Evolutionary conservation across 129 eudicot species (phyloP), one percentile per base, ranked within the genome.

Genomic region (Artemisia tridentata): DNA sequence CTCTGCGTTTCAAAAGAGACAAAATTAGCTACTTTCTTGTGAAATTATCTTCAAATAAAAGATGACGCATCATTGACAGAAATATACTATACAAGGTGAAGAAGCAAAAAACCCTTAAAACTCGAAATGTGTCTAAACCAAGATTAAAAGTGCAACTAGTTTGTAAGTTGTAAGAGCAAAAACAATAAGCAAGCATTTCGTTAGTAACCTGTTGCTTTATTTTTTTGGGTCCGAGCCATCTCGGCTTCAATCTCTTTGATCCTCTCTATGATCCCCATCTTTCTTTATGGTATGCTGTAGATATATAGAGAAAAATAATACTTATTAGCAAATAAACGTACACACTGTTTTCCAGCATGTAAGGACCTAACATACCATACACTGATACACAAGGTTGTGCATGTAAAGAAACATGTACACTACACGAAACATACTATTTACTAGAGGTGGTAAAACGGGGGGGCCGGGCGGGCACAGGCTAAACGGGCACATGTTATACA

Each of bases 121-220:
- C n/a, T n/a, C n/a, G n/a, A n/a, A n/a, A n/a, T n/a, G n/a, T n/a
- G n/a, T n/a, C n/a, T n/a, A n/a, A n/a, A n/a, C n/a, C n/a, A n/a
- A n/a, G n/a, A n/a, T n/a, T n/a, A n/a, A n/a, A n/a, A n/a, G n/a
- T n/a, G n/a, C n/a, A n/a, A n/a, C n/a, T n/a, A n/a, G n/a, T n/a
- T n/a, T n/a, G n/a, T n/a, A n/a, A n/a, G n/a, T n/a, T n/a, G n/a
- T 20, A 53, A 58, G 45, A 69, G 23, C 56, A 23, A 2, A 71
- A 77, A 63, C 67, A 46, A 51, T 73, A 67, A 17, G 63, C 21
- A 72, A 79, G 78, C 23, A 21, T 41, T n/a, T n/a, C n/a, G n/a
- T n/a, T n/a, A n/a, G n/a, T n/a, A 52, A 88, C 97, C 98, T 79
- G 98, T 92, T n/a, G 98, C 98, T 85, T 92, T 92, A 77, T 92